Evolutionary conservation across 2,329 filamentous ascomycete species (phyloP).

Genomic region (Pochonia chlamydosporia): DNA sequence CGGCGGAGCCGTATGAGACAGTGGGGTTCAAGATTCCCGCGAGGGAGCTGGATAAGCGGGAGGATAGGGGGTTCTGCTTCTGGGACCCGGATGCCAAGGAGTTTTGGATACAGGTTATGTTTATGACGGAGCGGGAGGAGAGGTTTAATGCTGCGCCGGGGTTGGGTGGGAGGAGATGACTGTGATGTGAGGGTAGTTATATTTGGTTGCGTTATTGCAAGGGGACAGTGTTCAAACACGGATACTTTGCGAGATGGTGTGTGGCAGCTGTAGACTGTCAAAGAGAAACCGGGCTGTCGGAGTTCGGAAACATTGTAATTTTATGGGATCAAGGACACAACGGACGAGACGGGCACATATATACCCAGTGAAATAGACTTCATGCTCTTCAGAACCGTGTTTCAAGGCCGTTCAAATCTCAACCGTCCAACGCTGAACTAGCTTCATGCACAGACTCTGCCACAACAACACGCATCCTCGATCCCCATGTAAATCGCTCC

Average conservation of each 20-base stretch:
- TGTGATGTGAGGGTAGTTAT: too few relatives aligned
- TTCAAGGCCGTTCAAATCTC: background rate
- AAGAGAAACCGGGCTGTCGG: too few relatives aligned
- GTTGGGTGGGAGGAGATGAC: slow-evolving; percentile 42
- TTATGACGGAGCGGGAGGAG: slow-evolving; percentile 97
- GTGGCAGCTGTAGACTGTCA: too few relatives aligned
- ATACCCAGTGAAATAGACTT: background rate
- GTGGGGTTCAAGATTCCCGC: slow-evolving; percentile 95
- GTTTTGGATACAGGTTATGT: slow-evolving; percentile 96
- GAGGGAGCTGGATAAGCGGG: slow-evolving; percentile 82
- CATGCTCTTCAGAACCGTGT: background rate
- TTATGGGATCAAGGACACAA: background rate
- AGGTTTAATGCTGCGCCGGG: slow-evolving; percentile 66
- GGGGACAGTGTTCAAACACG: too few relatives aligned
- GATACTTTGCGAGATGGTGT: too few relatives aligned
- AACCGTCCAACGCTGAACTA: background rate
- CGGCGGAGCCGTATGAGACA: slow-evolving; percentile 96
- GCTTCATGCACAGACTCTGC: background rate
- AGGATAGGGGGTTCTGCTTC: slow-evolving; percentile 87
- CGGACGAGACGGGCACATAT: background rate
- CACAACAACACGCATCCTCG: background rate
- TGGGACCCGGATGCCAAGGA: slow-evolving; percentile 95
- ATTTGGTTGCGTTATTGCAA: too few relatives aligned
- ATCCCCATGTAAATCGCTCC: background rate
- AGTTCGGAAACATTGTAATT: background rate